phyloP scores from a whole-genome alignment of 1,284 basidiomycete genomes.

The Tranzscheliella williamsii region DNA sequence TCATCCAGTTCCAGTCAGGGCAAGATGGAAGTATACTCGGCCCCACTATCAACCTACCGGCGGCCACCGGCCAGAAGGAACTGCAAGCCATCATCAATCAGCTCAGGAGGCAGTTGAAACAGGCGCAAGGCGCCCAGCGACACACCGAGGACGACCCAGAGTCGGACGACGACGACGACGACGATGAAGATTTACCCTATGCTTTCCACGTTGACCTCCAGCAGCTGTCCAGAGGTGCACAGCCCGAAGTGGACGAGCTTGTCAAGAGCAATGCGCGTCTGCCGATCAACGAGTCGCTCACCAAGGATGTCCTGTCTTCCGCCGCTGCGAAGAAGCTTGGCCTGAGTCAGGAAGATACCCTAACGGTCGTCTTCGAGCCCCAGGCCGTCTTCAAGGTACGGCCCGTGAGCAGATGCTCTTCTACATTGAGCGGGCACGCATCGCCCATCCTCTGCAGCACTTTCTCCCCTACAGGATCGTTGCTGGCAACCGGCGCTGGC shows the following conservation, averaged over 20 bases:
- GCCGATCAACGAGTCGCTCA: conserved; percentile 47
- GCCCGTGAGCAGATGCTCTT: conserved; percentile 88
- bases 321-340: conserved; percentile 49
- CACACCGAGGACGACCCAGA: conserved; percentile 30
- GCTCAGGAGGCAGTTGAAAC: conserved; percentile 43
- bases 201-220: conserved; percentile 55
- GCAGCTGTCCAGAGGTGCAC: conserved; percentile 10
- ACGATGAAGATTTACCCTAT: conserved; percentile 58
- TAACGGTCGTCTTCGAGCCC: conserved; percentile 65
- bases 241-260: conserved; percentile 14
- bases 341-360: conserved; percentile 54
- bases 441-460: conserved; percentile 93
- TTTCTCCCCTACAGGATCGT: conserved; percentile 87
- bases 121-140: conserved; percentile 21
- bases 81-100: conserved; percentile 55
- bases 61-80: conserved; percentile 50
- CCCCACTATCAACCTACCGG: conserved; percentile 54
- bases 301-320: conserved; percentile 47
- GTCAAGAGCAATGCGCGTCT: conserved; percentile 43
- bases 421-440: conserved; percentile 79
- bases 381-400: conserved; percentile 94
- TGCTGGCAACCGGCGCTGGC: conserved; percentile 91
- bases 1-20: conserved; percentile 56
- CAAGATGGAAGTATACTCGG: conserved; percentile 51
- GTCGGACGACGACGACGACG: conserved; percentile 46